phyloP scores from a whole-genome alignment of 768 basidiomycete species.

The Tylopilus balloui region DNA sequence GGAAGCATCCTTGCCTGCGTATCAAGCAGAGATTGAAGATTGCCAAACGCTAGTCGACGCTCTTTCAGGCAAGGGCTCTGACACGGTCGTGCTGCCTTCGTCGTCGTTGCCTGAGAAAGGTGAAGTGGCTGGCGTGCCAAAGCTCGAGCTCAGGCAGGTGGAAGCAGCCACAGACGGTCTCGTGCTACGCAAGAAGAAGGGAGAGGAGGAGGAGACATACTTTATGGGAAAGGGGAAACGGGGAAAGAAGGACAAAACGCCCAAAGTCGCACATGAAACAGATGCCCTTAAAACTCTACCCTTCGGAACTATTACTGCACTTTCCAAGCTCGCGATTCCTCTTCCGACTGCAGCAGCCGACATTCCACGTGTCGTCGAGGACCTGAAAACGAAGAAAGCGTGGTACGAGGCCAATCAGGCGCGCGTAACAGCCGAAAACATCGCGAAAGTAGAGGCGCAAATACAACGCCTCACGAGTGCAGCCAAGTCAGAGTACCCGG shows the following conservation, averaged over 20 bases:
- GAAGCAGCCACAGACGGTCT: conserved; percentile 63
- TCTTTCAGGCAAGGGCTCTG: conserved; percentile 64
- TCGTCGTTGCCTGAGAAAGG: conserved; percentile 37
- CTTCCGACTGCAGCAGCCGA: conserved; percentile 77
- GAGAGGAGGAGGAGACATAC: conserved; percentile 75
- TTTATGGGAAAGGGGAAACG: conserved; percentile 71
- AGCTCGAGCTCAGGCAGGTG: conserved; percentile 82
- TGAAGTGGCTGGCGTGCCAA: conserved; percentile 61
- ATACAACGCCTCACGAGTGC: conserved; percentile 55
- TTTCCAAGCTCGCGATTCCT: conserved; percentile 84
- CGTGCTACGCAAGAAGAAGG: conserved; percentile 88
- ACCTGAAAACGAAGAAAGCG: conserved; percentile 88
- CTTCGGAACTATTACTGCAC: conserved; percentile 80
- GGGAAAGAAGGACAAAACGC: conserved; percentile 50
- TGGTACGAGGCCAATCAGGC: conserved; percentile 95
- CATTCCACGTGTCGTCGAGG: conserved; percentile 78
- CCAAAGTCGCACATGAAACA: conserved; percentile 39
- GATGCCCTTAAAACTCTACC: conserved; percentile 58
- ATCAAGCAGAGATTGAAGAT: conserved; percentile 91
- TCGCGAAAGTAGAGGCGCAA: conserved; percentile 74
- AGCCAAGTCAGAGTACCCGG: conserved; percentile 35
- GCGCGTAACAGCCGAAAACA: conserved; percentile 70
- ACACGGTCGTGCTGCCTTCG: conserved; percentile 42
- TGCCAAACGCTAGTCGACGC: conserved; percentile 89
- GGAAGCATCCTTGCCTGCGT: conserved; percentile 87